Evolutionary conservation across 1,139 yeast species (phyloP).

Genomic region (Pichia sp.): DNA sequence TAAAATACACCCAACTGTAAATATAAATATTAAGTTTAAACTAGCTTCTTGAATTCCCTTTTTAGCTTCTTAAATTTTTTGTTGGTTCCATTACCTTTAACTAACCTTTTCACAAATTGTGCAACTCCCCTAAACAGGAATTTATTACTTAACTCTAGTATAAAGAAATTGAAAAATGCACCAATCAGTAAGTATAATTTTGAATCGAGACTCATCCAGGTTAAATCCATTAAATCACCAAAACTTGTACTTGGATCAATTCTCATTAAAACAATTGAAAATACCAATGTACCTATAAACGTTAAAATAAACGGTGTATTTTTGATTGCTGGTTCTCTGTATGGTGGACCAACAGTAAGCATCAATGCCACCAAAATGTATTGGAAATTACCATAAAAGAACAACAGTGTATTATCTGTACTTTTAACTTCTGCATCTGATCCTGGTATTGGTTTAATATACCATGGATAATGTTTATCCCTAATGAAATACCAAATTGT

Average conservation of each 20-base stretch:
- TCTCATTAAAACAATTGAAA: slow-evolving; percentile 46
- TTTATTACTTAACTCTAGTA: slow-evolving; percentile 42
- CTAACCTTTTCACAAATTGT: slow-evolving; percentile 24
- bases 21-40: not conserved
- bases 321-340: slow-evolving; percentile 64
- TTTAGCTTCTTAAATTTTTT: slow-evolving; percentile 28
- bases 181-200: slow-evolving; percentile 43
- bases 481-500: slow-evolving; percentile 51
- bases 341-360: slow-evolving; percentile 92
- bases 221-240: slow-evolving; percentile 71
- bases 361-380: slow-evolving; percentile 79
- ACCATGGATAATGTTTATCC: slow-evolving; percentile 58
- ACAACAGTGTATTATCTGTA: slow-evolving; percentile 82
- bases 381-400: slow-evolving; percentile 78
- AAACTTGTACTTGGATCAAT: slow-evolving; percentile 44
- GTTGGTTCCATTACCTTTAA: slow-evolving; percentile 25
- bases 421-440: slow-evolving; percentile 74
- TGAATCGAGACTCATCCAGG: slow-evolving; percentile 48
- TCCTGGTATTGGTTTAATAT: slow-evolving; percentile 73
- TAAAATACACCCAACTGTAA: not conserved
- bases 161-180: slow-evolving; percentile 45
- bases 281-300: slow-evolving; percentile 40
- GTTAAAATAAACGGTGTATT: slow-evolving; percentile 70
- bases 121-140: slow-evolving; percentile 32
- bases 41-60: slow-evolving; percentile 20